Base-by-base conservation (phyloP, 2,329 filamentous ascomycete genomes). In the Neofusicoccum sp. region DNA sequence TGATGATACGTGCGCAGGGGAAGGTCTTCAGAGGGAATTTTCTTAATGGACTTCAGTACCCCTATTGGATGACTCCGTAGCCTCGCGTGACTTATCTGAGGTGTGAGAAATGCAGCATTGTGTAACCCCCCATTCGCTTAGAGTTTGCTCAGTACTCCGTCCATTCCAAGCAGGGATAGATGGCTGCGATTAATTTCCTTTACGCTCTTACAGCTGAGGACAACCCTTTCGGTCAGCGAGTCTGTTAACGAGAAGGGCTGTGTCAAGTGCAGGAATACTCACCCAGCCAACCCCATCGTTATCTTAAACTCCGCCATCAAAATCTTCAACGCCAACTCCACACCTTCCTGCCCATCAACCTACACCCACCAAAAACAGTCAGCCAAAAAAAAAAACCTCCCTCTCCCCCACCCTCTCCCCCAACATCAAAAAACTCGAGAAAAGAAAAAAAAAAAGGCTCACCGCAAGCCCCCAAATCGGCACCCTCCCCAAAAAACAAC, bases 381-480 rank as follows among this genome's bases (percentile, higher is more conserved):
- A 14, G 34, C 63, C 4, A 7, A 14, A 11, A 30, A 8, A 47
- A 8, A n/a, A n/a, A n/a, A n/a, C n/a, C n/a, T n/a, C n/a, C n/a
- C n/a, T n/a, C n/a, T n/a, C n/a, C n/a, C 2, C 12, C n/a, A n/a
- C n/a, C n/a, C n/a, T n/a, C n/a, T n/a, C n/a, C n/a, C n/a, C n/a
- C n/a, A 16, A 16, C 6, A 45, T 62, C 63, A 61, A 66, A 58
- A 6, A 14, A 38, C 14, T 1, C 28, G 2, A 16, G 6, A 33
- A 9, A 20, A 20, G 5, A 16, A 11, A 8, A 24, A 30, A 31
- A 7, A 2, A 6, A 47, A 1, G 7, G 68, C 70, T 69, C 63
- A 75, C 73, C 9, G 78, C 78, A 44, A 83, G 68, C 0, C 80
- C 81, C 81, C 80, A 83, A 8, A 83, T 71, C 14, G 77, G 73